Evolutionary conservation across 345 rosid genomes (phyloP).

Genomic region (Camelina sativa): DNA sequence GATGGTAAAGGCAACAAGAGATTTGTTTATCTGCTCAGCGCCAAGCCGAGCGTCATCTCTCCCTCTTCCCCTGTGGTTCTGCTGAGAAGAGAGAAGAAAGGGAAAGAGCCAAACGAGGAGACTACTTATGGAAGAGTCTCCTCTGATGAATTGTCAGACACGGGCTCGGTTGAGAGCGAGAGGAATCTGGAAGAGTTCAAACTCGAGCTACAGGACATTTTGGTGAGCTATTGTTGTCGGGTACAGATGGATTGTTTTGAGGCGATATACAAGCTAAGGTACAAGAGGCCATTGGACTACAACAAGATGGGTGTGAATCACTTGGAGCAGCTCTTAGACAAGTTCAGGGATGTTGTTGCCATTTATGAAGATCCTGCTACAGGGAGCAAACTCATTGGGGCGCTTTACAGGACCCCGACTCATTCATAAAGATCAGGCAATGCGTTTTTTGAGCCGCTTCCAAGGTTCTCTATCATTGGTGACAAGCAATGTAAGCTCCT

Average conservation of each 20-base stretch:
- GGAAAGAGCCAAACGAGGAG: slow-evolving; percentile 52
- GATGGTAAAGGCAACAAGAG: slow-evolving; percentile 79
- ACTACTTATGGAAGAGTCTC: slow-evolving; percentile 50
- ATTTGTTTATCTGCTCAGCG: slow-evolving; percentile 70
- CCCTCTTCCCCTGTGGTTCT: slow-evolving; percentile 57
- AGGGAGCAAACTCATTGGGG: slow-evolving; percentile 62
- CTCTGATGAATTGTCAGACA: slow-evolving; percentile 72
- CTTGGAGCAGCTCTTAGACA: slow-evolving; percentile 78
- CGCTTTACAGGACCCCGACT: slow-evolving; percentile 10
- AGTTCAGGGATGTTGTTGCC: slow-evolving; percentile 67
- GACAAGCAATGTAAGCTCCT: not conserved
- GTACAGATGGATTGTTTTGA: slow-evolving; percentile 80
- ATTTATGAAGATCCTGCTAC: slow-evolving; percentile 66
- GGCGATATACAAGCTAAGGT: slow-evolving; percentile 76
- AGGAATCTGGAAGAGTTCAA: slow-evolving; percentile 68
- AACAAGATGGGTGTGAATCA: slow-evolving; percentile 60
- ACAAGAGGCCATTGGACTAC: slow-evolving; percentile 71
- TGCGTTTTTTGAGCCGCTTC: slow-evolving; percentile 14
- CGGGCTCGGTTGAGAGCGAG: slow-evolving; percentile 39
- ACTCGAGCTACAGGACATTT: slow-evolving; percentile 79
- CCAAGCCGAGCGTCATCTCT: slow-evolving; percentile 56
- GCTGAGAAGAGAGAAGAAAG: slow-evolving; percentile 64
- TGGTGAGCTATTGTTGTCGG: slow-evolving; percentile 80
- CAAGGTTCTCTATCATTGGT: not conserved
- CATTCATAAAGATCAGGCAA: slow-evolving; percentile 2